Conservation (phyloP, 176 grass and related monocot species). For the Poa pratensis region DNA sequence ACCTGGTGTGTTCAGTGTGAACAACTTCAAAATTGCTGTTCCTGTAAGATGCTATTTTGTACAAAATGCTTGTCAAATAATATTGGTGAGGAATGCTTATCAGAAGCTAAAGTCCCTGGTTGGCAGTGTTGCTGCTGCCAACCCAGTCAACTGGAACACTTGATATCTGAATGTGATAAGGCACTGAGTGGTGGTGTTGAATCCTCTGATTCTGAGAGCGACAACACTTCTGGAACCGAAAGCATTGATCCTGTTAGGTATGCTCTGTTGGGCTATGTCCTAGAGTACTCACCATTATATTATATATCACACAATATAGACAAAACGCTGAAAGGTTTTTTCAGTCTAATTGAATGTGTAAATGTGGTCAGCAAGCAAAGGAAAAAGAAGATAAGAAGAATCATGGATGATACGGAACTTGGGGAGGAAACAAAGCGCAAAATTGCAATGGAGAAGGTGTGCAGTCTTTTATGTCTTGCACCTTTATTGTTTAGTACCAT, state of each 20-base stretch:
- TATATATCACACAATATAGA: background rate
- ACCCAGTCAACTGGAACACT: slow-evolving; percentile 66
- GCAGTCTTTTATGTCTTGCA: slow-evolving; percentile 14
- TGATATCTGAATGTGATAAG: slow-evolving; percentile 83
- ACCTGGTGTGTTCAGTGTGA: slow-evolving; percentile 84
- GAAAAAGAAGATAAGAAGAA: slow-evolving; percentile 94
- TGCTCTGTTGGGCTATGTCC: slow-evolving; percentile 3
- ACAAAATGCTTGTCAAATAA: slow-evolving; percentile 72
- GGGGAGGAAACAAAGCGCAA: slow-evolving; percentile 89
- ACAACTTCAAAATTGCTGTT: slow-evolving; percentile 79
- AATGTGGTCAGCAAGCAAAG: slow-evolving; percentile 50
- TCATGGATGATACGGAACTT: slow-evolving; percentile 95
- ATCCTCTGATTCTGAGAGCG: slow-evolving; percentile 75
- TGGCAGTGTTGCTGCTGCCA: slow-evolving; percentile 90
- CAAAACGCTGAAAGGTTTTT: background rate
- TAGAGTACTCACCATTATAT: background rate
- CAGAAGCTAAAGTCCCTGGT: slow-evolving; percentile 62
- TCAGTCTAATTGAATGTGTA: background rate
- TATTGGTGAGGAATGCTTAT: slow-evolving; percentile 76
- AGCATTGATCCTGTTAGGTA: slow-evolving; percentile 63
- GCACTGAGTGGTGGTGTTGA: slow-evolving; percentile 49
- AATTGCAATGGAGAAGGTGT: slow-evolving; percentile 97
- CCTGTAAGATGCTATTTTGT: slow-evolving; percentile 88
- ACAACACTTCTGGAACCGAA: slow-evolving; percentile 52
- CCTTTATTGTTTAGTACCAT: slow-evolving; percentile 19